Evolutionary conservation across 176 grass and related monocot species (phyloP).

Genomic region (Carex kokanica): DNA sequence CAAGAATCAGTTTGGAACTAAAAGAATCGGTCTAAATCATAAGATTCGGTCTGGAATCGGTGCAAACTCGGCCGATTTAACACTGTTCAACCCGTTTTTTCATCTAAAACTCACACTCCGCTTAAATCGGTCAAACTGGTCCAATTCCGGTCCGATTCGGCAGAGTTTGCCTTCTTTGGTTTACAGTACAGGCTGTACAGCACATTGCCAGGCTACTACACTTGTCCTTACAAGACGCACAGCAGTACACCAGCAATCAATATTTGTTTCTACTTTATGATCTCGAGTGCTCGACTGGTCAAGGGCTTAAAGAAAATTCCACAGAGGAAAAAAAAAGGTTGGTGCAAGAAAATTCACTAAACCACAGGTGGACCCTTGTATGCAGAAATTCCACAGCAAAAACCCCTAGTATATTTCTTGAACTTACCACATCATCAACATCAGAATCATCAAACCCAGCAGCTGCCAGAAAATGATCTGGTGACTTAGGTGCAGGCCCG

Average conservation of each 20-base stretch:
- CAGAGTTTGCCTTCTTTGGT: too few relatives aligned
- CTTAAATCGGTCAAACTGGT: too few relatives aligned
- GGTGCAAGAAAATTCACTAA: background rate
- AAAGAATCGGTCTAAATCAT: too few relatives aligned
- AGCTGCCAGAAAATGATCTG: conserved; percentile 68
- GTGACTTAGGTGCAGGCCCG: conserved; percentile 37
- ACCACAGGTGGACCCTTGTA: background rate
- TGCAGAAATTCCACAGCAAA: background rate
- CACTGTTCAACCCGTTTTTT: too few relatives aligned
- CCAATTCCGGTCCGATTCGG: too few relatives aligned
- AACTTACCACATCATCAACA: conserved; percentile 69
- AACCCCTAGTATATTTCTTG: conserved; percentile 5
- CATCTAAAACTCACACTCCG: too few relatives aligned
- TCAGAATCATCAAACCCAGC: conserved; percentile 97
- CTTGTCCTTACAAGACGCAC: background rate
- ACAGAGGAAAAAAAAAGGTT: background rate
- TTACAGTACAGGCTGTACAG: background rate
- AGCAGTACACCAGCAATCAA: background rate
- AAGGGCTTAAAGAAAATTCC: background rate
- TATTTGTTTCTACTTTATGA: background rate
- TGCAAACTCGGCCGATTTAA: too few relatives aligned
- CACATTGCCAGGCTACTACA: background rate
- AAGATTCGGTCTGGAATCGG: too few relatives aligned
- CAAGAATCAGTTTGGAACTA: too few relatives aligned
- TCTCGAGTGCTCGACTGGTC: background rate